These are phyloP conservation scores for Scedosporium minutisporum DNA, from an alignment of 2,329 filamentous ascomycete species.

Conservation along the genomic window DNA sequence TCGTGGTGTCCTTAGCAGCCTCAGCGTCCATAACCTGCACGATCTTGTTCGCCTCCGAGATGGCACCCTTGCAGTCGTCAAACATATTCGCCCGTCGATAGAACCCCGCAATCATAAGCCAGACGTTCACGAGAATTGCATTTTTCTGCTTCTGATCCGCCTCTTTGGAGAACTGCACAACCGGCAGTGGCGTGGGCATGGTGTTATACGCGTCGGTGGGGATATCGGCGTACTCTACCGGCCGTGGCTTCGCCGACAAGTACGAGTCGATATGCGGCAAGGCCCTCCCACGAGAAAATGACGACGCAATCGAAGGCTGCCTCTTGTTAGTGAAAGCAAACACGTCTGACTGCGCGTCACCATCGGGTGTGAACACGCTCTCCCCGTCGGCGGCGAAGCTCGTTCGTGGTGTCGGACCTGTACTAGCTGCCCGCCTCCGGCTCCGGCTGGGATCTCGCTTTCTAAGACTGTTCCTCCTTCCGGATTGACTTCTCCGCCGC, in stretches of 20 bases:
- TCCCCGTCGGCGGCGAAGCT: slow-evolving; percentile 39
- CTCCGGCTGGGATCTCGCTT: slow-evolving; percentile 25
- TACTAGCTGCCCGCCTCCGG: slow-evolving; percentile 34
- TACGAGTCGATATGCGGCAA: slow-evolving; percentile 36
- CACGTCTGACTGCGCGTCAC: slow-evolving; percentile 32
- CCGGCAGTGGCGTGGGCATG: slow-evolving; percentile 37
- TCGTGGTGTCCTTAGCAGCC: slow-evolving; percentile 51
- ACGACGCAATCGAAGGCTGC: slow-evolving; percentile 28
- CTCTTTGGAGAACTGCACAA: slow-evolving; percentile 45
- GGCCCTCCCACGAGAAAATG: slow-evolving; percentile 32
- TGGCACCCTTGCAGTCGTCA: slow-evolving; percentile 70
- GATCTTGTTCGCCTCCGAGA: slow-evolving; percentile 72
- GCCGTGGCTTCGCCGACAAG: slow-evolving; percentile 28
- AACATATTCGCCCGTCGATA: slow-evolving; percentile 74
- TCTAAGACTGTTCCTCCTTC: slow-evolving; percentile 23
- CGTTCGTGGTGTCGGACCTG: slow-evolving; percentile 26
- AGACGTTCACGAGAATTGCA: slow-evolving; percentile 62
- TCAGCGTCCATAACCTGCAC: slow-evolving; percentile 62
- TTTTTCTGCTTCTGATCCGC: slow-evolving; percentile 40
- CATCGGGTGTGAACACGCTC: slow-evolving; percentile 37
- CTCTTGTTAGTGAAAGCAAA: slow-evolving; percentile 32
- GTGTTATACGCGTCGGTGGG: slow-evolving; percentile 31
- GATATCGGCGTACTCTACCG: slow-evolving; percentile 29
- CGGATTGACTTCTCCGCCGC: slow-evolving; percentile 34
- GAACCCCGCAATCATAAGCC: slow-evolving; percentile 81